Conservation (phyloP, 768 basidiomycete species). For the Mycena sanguinolenta region DNA sequence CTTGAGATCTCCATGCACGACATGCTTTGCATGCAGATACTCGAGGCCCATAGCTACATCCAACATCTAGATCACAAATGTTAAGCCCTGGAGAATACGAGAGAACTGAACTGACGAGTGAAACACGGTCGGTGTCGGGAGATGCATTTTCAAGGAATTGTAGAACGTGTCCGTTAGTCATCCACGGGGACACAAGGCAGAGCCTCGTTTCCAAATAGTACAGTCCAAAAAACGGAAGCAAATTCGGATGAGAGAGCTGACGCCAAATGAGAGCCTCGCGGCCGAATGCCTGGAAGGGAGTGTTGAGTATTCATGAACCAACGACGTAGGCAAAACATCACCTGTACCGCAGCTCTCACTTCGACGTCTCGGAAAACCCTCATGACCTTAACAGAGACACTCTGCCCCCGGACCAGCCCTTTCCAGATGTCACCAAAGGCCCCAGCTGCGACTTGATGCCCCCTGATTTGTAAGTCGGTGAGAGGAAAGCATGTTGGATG, state of each 20-base stretch:
- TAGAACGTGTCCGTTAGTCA: no score
- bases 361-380: slow-evolving; percentile 20
- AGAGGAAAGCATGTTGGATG: slow-evolving; percentile 34
- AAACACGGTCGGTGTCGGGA: no score
- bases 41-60: slow-evolving; percentile 18
- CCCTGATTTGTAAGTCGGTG: slow-evolving; percentile 23
- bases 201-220: no score
- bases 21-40: slow-evolving; percentile 30
- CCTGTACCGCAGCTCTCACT: slow-evolving; percentile 19
- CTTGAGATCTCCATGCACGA: slow-evolving; percentile 40
- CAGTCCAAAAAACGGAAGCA: no score
- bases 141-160: no score
- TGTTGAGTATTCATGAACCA: neutral
- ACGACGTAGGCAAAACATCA: neutral
- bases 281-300: slow-evolving; percentile 27
- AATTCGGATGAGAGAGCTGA: no score
- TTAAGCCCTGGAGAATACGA: neutral
- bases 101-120: slow-evolving; percentile 9
- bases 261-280: no score
- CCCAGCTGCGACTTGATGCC: slow-evolving; percentile 34
- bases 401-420: slow-evolving; percentile 30
- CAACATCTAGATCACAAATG: slow-evolving; percentile 15
- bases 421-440: slow-evolving; percentile 35
- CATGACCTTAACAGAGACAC: slow-evolving; percentile 36
- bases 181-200: no score